These are phyloP conservation scores for Kwoniella newhampshirensis DNA, from an alignment of 768 basidiomycete genomes.

Conservation along the genomic window DNA sequence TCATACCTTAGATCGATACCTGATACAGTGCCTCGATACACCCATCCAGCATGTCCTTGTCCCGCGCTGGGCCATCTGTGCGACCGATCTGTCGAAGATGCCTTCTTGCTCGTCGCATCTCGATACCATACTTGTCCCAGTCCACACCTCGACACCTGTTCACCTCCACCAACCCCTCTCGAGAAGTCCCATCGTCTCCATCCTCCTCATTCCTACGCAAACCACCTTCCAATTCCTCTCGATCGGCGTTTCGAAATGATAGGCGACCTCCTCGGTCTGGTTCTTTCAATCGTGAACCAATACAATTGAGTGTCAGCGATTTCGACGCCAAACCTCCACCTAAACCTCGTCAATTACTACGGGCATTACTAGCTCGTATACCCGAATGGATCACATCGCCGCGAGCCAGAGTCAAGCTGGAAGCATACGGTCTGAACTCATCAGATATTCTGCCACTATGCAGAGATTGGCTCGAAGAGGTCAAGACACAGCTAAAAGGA, in stretches of 20 bases:
- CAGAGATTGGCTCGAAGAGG: constrained; percentile 8
- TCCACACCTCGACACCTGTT: background rate
- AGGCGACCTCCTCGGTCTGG: background rate
- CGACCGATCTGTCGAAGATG: constrained; percentile 5
- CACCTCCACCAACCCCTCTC: background rate
- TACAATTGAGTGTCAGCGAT: constrained; percentile 14
- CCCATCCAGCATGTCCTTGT: constrained; percentile 8
- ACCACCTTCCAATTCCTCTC: background rate
- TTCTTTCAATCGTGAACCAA: background rate
- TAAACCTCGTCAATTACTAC: constrained; percentile 6
- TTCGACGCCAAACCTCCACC: constrained; percentile 26
- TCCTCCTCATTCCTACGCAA: background rate
- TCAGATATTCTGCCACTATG: background rate
- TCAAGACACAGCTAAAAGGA: constrained; percentile 8
- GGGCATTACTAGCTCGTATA: constrained; percentile 20
- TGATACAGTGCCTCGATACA: too few relatives aligned
- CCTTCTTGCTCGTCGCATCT: too few relatives aligned
- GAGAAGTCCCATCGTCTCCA: background rate
- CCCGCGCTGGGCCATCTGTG: constrained; percentile 8
- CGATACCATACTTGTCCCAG: background rate
- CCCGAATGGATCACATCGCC: constrained; percentile 26
- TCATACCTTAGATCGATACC: background rate
- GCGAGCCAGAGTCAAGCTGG: constrained; percentile 18
- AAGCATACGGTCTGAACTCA: constrained; percentile 27
- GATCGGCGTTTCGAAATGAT: background rate